A percentile compares a stretch with the other conserved stretches of the same genome.
Evolutionary conservation across 2,329 filamentous ascomycete genomes (phyloP).

Genomic region (Sporothrix euskadiensis): DNA sequence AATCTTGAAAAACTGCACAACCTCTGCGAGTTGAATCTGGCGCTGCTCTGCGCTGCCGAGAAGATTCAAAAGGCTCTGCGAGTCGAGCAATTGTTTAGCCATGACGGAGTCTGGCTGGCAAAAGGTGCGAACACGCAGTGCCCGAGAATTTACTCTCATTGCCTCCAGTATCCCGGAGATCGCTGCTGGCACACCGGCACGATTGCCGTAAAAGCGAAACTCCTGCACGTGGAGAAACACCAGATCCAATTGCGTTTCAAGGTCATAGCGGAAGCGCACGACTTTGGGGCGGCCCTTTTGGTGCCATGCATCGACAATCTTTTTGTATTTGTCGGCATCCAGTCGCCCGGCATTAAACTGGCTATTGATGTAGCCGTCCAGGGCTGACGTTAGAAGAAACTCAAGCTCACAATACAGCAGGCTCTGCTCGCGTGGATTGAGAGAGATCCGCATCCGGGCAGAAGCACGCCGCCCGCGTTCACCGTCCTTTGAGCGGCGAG

Average conservation of each 20-base stretch:
- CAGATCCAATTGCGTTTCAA: slow-evolving; percentile 62
- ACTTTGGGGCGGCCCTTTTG: slow-evolving; percentile 56
- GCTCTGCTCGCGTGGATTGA: slow-evolving; percentile 58
- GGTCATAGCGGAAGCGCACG: slow-evolving; percentile 58
- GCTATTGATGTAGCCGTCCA: slow-evolving; percentile 54
- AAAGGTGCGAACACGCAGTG: slow-evolving; percentile 56
- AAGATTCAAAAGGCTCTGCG: slow-evolving; percentile 53
- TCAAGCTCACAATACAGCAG: slow-evolving; percentile 62
- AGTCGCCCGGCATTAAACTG: slow-evolving; percentile 59
- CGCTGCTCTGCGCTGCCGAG: slow-evolving; percentile 48
- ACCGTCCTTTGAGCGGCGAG: slow-evolving; percentile 38
- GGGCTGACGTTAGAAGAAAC: slow-evolving; percentile 52
- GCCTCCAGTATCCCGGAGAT: slow-evolving; percentile 52
- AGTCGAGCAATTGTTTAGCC: slow-evolving; percentile 58
- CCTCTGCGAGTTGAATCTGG: slow-evolving; percentile 51
- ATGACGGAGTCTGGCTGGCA: slow-evolving; percentile 61
- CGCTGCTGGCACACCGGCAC: slow-evolving; percentile 46
- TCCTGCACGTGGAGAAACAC: slow-evolving; percentile 51
- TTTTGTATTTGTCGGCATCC: slow-evolving; percentile 52
- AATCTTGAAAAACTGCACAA: slow-evolving; percentile 56
- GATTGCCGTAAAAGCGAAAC: slow-evolving; percentile 57
- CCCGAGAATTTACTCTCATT: slow-evolving; percentile 55
- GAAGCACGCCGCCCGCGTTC: slow-evolving; percentile 36
- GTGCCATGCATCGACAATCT: slow-evolving; percentile 54
- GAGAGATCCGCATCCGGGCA: slow-evolving; percentile 49